Conservation (phyloP, 306 rosid species). For the Vigna hirtella region DNA sequence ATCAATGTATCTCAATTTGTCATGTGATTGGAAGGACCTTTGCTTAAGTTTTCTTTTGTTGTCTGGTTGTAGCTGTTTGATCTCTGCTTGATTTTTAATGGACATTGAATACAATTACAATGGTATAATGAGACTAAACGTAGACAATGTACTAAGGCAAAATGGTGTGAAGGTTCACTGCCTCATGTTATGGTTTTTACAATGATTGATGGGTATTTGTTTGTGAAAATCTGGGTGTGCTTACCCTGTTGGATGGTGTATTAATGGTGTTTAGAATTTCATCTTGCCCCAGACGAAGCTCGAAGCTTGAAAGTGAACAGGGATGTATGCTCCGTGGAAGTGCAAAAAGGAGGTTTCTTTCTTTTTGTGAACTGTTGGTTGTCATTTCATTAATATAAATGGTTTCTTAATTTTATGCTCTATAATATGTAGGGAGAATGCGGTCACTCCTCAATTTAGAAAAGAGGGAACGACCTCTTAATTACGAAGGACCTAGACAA, state of each 20-base stretch:
- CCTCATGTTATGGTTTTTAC: conserved; percentile 32
- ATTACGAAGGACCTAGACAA: conserved; percentile 66
- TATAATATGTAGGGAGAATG: conserved; percentile 67
- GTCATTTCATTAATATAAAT: conserved; percentile 36
- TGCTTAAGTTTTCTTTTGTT: conserved; percentile 1
- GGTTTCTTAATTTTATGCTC: conserved; percentile 37
- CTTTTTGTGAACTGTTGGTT: conserved; percentile 39
- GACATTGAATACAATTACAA: conserved; percentile 12
- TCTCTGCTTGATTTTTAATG: conserved; percentile 6
- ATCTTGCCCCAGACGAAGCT: conserved; percentile 63
- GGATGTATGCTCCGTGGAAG: conserved; percentile 69
- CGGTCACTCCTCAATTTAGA: conserved; percentile 82
- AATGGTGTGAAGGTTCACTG: conserved; percentile 2
- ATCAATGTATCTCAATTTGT: neutral
- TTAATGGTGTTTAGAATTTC: conserved; percentile 41
- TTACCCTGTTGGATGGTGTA: conserved; percentile 19
- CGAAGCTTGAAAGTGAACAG: conserved; percentile 66
- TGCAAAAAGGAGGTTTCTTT: conserved; percentile 75
- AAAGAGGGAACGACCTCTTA: conserved; percentile 75
- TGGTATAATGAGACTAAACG: neutral
- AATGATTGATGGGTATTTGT: conserved; percentile 40
- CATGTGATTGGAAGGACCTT: neutral
- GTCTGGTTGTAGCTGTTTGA: neutral
- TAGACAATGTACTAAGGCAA: conserved; percentile 25
- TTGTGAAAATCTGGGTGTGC: conserved; percentile 23